Percentiles rank a stretch among this genome's conserved stretches.
phyloP scores from a whole-genome alignment of 441 rosid species.

The Heliophila coronopifolia region DNA sequence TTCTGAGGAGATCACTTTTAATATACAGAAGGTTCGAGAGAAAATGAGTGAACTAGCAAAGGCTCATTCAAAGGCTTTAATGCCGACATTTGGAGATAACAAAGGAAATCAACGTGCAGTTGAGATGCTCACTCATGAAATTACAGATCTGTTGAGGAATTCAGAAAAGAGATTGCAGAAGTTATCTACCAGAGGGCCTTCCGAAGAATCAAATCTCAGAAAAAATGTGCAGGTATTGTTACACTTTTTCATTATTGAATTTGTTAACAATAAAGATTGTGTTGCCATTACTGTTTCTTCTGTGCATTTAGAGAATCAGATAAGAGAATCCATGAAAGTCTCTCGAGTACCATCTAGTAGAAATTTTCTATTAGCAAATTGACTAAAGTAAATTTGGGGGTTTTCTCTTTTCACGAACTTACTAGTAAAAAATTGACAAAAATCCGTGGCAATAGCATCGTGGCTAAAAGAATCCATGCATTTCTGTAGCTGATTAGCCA shows the following conservation, averaged over 20 bases:
- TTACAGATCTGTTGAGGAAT: conserved; percentile 58
- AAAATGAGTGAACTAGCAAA: conserved; percentile 69
- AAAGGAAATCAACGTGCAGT: conserved; percentile 71
- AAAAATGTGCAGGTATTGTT: conserved; percentile 74
- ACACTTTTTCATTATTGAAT: not conserved
- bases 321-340: not conserved
- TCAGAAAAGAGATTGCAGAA: conserved; percentile 72
- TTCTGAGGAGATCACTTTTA: conserved; percentile 67
- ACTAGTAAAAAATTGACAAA: too few species aligned
- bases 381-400: not conserved
- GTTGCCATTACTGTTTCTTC: not conserved
- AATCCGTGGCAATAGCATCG: too few species aligned
- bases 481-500: too few species aligned
- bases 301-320: not conserved
- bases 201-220: conserved; percentile 79
- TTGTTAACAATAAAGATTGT: not conserved
- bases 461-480: too few species aligned
- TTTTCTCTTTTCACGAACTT: not conserved
- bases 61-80: conserved; percentile 82
- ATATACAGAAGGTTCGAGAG: conserved; percentile 53
- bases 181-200: conserved; percentile 58
- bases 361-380: not conserved
- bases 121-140: conserved; percentile 67
- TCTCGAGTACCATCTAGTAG: not conserved
- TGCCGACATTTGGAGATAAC: conserved; percentile 90